Percentiles rank a stretch among this genome's conserved stretches.
Evolutionary conservation across 331 rosid species (phyloP).

Genomic region (Phaseolus coccineus): DNA sequence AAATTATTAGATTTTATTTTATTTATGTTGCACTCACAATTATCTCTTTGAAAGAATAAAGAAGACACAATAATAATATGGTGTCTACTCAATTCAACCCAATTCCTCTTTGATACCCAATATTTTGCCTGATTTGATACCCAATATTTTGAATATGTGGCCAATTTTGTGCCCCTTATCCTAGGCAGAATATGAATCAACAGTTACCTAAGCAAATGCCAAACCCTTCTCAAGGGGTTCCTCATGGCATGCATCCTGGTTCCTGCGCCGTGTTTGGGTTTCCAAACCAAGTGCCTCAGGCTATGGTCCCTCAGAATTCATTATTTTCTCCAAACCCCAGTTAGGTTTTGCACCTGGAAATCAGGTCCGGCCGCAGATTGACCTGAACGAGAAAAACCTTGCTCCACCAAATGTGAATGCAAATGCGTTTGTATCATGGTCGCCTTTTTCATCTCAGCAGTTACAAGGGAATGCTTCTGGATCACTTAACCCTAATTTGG

Average conservation of each 20-base stretch:
- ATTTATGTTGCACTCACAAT: no score
- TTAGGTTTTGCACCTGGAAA: slow-evolving; percentile 56
- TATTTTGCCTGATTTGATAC: no score
- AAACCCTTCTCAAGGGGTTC: slow-evolving; percentile 64
- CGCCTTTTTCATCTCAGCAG: slow-evolving; percentile 53
- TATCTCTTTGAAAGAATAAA: no score
- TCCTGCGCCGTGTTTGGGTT: slow-evolving; percentile 54
- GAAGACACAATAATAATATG: no score
- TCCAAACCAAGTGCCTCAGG: slow-evolving; percentile 61
- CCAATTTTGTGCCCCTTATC: slow-evolving; percentile 62
- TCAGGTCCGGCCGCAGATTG: slow-evolving; percentile 56
- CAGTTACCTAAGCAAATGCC: slow-evolving; percentile 63
- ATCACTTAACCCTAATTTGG: slow-evolving; percentile 38
- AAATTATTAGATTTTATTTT: no score
- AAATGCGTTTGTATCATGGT: slow-evolving; percentile 51
- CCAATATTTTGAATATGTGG: no score
- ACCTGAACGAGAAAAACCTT: slow-evolving; percentile 56
- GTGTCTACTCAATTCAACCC: no score
- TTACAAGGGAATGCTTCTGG: slow-evolving; percentile 55
- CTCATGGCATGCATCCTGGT: slow-evolving; percentile 50
- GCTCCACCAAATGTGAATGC: slow-evolving; percentile 45
- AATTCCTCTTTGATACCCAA: no score
- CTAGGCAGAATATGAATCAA: slow-evolving; percentile 72
- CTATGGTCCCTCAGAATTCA: slow-evolving; percentile 59
- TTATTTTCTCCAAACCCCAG: slow-evolving; percentile 49